Conservation (phyloP, 495 filamentous ascomycete genomes). For the Geopyxis carbonaria region DNA sequence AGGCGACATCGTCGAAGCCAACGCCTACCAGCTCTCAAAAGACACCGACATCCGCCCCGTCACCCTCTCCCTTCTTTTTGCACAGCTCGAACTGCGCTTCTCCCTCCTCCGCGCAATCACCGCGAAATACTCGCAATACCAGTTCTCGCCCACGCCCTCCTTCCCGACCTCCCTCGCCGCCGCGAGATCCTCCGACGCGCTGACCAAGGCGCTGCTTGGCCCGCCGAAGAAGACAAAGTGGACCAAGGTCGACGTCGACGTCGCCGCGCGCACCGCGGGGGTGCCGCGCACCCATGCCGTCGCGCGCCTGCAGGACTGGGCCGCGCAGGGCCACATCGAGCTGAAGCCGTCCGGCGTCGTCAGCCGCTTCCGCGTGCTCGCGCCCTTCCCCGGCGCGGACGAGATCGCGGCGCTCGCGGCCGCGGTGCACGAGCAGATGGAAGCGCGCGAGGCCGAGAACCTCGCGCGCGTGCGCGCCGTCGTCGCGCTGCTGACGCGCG, state of each 20-base stretch:
- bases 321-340: constrained; percentile 30
- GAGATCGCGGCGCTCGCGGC: neutral
- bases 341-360: constrained; percentile 33
- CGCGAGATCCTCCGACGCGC: constrained; percentile 20
- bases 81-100: constrained; percentile 39
- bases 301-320: constrained; percentile 34
- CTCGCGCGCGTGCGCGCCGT: constrained; percentile 33
- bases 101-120: constrained; percentile 37
- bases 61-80: constrained; percentile 32
- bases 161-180: constrained; percentile 18
- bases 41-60: constrained; percentile 34
- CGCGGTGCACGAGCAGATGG: constrained; percentile 32
- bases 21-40: constrained; percentile 27
- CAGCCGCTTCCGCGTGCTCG: constrained; percentile 33
- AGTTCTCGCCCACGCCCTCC: constrained; percentile 26
- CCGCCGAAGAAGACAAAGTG: constrained; percentile 22
- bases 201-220: constrained; percentile 27
- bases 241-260: constrained; percentile 33
- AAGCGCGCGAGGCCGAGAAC: constrained; percentile 32
- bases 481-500: constrained; percentile 33
- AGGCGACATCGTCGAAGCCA: constrained; percentile 32
- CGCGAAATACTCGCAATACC: constrained; percentile 37
- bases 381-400: constrained; percentile 29
- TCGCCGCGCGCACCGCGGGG: constrained; percentile 14
- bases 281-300: constrained; percentile 29